Conservation (phyloP, 192 early-diverging fungal genomes). For the Coemansia sp. region DNA sequence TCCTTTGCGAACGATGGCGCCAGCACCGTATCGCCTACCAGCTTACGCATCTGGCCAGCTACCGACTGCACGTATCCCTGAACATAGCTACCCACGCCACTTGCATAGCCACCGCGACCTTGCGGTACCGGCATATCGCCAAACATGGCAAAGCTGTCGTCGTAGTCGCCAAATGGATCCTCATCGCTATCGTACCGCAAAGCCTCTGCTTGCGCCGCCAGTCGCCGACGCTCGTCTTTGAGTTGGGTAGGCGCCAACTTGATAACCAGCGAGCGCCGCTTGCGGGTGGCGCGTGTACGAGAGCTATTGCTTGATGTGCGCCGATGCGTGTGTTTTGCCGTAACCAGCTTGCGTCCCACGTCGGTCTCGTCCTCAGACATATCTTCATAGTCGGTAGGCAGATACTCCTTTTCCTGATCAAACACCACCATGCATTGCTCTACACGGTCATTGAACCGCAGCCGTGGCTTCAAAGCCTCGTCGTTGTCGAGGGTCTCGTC, state of each 20-base stretch:
- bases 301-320: constrained; percentile 7
- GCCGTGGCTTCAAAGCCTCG: constrained; percentile 25
- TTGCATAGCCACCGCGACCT: background rate
- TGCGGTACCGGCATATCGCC: constrained; percentile 3
- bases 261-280: constrained; percentile 43
- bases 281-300: constrained; percentile 13
- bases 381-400: constrained; percentile 47
- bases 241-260: constrained; percentile 47
- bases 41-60: constrained; percentile 46
- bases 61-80: constrained; percentile 47
- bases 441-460: constrained; percentile 54
- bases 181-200: constrained; percentile 25
- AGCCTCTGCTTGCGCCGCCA: constrained; percentile 18
- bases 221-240: constrained; percentile 48
- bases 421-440: constrained; percentile 58
- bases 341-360: background rate
- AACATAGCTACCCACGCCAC: constrained; percentile 38
- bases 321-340: constrained; percentile 9
- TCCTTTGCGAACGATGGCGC: constrained; percentile 23
- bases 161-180: constrained; percentile 22
- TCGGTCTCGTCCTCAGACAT: constrained; percentile 13
- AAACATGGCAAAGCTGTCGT: constrained; percentile 17
- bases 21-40: constrained; percentile 39
- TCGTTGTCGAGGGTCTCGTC: constrained; percentile 41
- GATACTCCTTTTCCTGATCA: constrained; percentile 50